Conservation (phyloP, 768 basidiomycete genomes). For the Lentinula boryana region DNA sequence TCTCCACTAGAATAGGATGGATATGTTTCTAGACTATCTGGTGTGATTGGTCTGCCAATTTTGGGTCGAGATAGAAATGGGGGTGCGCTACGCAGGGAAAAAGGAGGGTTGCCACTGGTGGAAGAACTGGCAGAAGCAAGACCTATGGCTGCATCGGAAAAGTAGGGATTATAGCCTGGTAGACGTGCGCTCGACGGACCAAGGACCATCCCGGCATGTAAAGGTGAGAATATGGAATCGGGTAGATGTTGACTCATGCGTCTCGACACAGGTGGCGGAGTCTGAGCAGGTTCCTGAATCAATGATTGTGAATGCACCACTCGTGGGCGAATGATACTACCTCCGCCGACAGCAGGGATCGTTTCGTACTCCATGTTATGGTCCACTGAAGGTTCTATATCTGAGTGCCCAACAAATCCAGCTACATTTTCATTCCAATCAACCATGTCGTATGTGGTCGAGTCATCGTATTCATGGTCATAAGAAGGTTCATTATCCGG, state of each 20-base stretch:
- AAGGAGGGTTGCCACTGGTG: slow-evolving; percentile 15
- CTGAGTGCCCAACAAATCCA: slow-evolving; percentile 36
- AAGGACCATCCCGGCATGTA: neutral
- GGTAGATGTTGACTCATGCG: neutral
- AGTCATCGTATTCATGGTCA: slow-evolving; percentile 22
- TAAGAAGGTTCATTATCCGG: slow-evolving; percentile 26
- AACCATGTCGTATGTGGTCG: slow-evolving; percentile 52
- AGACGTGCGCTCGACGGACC: neutral
- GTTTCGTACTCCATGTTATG: slow-evolving; percentile 71
- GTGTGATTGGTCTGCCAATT: slow-evolving; percentile 33
- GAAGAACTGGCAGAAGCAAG: slow-evolving; percentile 13
- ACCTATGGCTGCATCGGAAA: slow-evolving; percentile 8
- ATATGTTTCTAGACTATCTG: slow-evolving; percentile 47
- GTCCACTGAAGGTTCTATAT: slow-evolving; percentile 18
- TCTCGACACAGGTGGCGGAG: slow-evolving; percentile 17
- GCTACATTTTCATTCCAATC: slow-evolving; percentile 65
- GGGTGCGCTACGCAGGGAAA: slow-evolving; percentile 18
- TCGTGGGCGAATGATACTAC: slow-evolving; percentile 78
- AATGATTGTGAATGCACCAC: slow-evolving; percentile 82
- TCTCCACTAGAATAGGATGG: slow-evolving; percentile 44
- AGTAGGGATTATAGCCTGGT: slow-evolving; percentile 7
- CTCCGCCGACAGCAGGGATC: slow-evolving; percentile 89
- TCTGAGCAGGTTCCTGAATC: slow-evolving; percentile 36
- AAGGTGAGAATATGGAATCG: neutral
- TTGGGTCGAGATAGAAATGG: slow-evolving; percentile 16